A percentile compares a stretch with the other conserved stretches of the same genome.
Conservation (phyloP, 345 rosid genomes). For the Lepidium sativum region DNA sequence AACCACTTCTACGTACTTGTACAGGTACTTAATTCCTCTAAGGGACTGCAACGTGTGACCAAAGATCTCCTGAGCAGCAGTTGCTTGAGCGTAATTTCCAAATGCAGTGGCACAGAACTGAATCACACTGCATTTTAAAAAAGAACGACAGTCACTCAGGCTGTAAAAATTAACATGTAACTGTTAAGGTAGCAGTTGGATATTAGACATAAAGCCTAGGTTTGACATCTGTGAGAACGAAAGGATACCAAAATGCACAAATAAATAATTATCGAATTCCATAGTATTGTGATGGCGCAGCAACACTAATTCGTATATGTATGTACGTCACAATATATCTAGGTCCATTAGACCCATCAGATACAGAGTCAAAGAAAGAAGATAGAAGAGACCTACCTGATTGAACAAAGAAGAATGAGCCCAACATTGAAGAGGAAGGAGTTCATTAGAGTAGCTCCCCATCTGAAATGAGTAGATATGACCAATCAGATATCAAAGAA, state of each 20-base stretch:
- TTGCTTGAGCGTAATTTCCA: slow-evolving; percentile 97
- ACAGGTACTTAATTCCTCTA: no score
- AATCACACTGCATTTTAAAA: slow-evolving; percentile 67
- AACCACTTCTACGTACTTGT: slow-evolving; percentile 58
- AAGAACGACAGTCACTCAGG: slow-evolving; percentile 6
- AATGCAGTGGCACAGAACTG: slow-evolving; percentile 94
- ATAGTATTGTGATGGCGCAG: background rate
- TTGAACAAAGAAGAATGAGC: no score
- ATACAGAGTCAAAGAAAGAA: no score
- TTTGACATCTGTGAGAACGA: background rate
- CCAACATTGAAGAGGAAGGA: no score
- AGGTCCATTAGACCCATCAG: no score
- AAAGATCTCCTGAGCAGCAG: slow-evolving; percentile 96
- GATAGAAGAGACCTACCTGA: no score
- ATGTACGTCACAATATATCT: background rate
- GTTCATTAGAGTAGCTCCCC: no score
- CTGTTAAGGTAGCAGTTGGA: background rate
- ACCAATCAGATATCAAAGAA: no score
- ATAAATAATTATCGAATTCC: background rate
- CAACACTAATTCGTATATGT: background rate
- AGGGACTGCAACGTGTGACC: slow-evolving; percentile 98
- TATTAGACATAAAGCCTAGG: background rate
- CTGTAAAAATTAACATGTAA: background rate
- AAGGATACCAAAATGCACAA: background rate
- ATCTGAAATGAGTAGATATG: no score